Evolutionary conservation across 768 basidiomycete species (phyloP).

Genomic region (Lentinula detonsa): DNA sequence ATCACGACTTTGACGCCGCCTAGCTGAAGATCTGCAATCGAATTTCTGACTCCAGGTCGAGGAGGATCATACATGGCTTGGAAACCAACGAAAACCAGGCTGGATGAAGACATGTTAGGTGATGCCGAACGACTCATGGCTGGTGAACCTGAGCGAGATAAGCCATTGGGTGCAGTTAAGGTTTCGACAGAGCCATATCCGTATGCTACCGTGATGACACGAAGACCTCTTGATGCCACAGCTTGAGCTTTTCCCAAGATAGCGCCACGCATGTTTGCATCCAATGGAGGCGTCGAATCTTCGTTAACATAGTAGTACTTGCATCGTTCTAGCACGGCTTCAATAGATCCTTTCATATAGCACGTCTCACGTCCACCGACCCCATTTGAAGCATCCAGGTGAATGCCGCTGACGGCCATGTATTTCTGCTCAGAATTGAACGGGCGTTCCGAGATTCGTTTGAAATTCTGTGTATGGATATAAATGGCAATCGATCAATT

Average conservation of each 20-base stretch:
- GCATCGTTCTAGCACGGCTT: constrained; percentile 80
- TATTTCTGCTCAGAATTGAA: constrained; percentile 94
- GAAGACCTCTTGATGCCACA: constrained; percentile 70
- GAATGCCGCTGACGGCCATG: constrained; percentile 84
- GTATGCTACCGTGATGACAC: constrained; percentile 91
- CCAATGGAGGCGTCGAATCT: constrained; percentile 79
- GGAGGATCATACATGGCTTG: constrained; percentile 96
- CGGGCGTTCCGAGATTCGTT: constrained; percentile 70
- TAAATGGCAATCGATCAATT: background rate
- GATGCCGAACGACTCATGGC: constrained; percentile 9
- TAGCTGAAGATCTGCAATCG: constrained; percentile 71
- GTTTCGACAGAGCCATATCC: constrained; percentile 59
- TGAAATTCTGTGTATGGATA: constrained; percentile 52
- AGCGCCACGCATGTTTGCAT: constrained; percentile 57
- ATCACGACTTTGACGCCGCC: constrained; percentile 96
- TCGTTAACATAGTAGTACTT: constrained; percentile 87
- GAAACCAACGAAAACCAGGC: constrained; percentile 87
- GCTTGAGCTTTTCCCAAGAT: constrained; percentile 68
- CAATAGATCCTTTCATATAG: constrained; percentile 91
- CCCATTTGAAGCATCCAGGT: constrained; percentile 34
- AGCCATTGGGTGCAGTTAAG: constrained; percentile 16
- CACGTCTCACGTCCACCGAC: constrained; percentile 59
- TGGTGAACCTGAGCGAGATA: constrained; percentile 24
- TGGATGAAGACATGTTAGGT: constrained; percentile 26
- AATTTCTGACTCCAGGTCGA: constrained; percentile 86